A percentile compares a stretch with the other conserved stretches of the same genome.
phyloP scores from a whole-genome alignment of 1,284 basidiomycete species.

The Apiotrichum montevideense region DNA sequence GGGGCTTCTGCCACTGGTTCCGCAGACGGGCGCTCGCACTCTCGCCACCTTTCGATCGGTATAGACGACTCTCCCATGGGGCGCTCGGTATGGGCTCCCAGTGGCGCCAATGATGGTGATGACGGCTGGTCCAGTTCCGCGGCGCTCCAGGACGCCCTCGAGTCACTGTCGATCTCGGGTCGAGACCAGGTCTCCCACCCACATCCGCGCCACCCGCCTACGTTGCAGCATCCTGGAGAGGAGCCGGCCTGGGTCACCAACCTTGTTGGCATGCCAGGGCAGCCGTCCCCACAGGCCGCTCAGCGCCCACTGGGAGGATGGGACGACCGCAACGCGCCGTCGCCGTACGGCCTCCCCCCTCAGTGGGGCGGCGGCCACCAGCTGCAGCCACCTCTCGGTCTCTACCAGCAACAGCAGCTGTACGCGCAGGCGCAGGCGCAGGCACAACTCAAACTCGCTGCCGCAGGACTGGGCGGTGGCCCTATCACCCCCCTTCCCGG shows the following conservation, averaged over 20 bases:
- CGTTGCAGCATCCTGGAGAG: conserved; percentile 13
- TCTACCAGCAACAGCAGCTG: conserved; percentile 24
- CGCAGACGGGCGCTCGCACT: conserved; percentile 6
- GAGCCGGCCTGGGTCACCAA: conserved; percentile 44
- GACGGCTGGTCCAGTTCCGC: conserved; percentile 32
- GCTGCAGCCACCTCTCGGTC: conserved; percentile 12
- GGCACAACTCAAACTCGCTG: conserved; percentile 16
- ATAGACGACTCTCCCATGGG: conserved; percentile 35
- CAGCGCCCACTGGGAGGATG: conserved; percentile 8
- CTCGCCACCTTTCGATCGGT: conserved; percentile 13
- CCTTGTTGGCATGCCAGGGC: conserved; percentile 35
- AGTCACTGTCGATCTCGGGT: conserved; percentile 20
- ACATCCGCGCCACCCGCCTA: not conserved
- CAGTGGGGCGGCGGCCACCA: conserved; percentile 6
- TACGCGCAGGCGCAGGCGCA: conserved; percentile 13
- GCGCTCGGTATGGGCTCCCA: conserved; percentile 36
- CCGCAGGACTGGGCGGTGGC: conserved; percentile 9
- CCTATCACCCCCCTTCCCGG: conserved; percentile 1
- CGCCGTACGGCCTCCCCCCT: not conserved
- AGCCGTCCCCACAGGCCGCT: conserved; percentile 24
- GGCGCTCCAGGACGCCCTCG: conserved; percentile 40
- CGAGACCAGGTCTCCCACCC: conserved; percentile 15
- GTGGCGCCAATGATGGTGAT: conserved; percentile 16
- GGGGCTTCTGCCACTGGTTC: conserved; percentile 6
- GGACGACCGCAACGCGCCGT: conserved; percentile 11